Base-by-base conservation (phyloP, 2,329 filamentous ascomycete genomes). In the Dothistroma septosporum region DNA sequence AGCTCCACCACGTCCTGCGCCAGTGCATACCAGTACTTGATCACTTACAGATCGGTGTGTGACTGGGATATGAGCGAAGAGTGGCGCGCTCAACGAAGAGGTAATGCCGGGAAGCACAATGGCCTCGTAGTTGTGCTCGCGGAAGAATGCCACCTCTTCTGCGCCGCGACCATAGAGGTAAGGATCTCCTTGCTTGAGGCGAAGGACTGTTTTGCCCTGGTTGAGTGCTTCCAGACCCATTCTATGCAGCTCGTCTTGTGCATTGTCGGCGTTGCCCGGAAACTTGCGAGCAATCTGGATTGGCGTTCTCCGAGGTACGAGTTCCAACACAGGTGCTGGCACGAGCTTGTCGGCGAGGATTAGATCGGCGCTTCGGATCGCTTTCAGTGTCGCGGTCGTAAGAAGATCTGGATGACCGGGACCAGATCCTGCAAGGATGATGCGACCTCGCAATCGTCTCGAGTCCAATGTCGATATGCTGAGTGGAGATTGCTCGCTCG, bases 271-370 rank as follows among this genome's bases (percentile, higher is more conserved):
- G 75, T 99, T 97, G 22, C 94, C 94, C 0, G 94, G 94, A 76
- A 99, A 99, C 75, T 99, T 99, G 71, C 92, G 89, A 4, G 94
- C 93, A 69, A 99, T 99, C 69, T 91, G 87, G 12, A 97, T 88
- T 10, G 89, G 87, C 9, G 92, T 96, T 57, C 93, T 86, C 37
- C 94, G 90, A 1, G 94, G 94, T 59, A 97, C 89, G 16, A 99
- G 85, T 65, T 93, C 90, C 10, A 99, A 82, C 2, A 99, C 91
- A 8, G 89, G 86, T 0, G 90, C 83, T 0, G 94, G 91, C 3
- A 94, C 90, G 53, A 94, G 87, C 77, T 94, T 94, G 77, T 94
- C 90, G 47, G 90, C 90, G 5, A 94, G 85, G 62, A 94, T 83
- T n/a, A 94, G 76, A 72, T 93, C 89, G 31, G 90, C 90, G 10